Percentiles rank a stretch among this genome's conserved stretches.
phyloP scores from a whole-genome alignment of 257 asterid species.

The Echites panduratus region DNA sequence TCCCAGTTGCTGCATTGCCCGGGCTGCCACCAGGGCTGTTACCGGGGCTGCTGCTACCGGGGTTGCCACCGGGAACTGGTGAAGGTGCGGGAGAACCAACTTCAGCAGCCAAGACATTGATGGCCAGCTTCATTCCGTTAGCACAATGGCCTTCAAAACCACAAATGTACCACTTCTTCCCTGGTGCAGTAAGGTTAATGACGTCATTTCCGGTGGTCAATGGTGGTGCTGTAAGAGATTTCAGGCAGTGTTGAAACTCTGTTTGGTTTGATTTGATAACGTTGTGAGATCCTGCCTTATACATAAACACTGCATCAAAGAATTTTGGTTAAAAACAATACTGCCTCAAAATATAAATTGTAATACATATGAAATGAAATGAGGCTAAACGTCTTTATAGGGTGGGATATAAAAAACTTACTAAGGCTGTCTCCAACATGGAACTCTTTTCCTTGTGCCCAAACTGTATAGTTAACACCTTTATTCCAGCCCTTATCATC shows the following conservation, averaged over 20 bases:
- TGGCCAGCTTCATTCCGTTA: slow-evolving; percentile 16
- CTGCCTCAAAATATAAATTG: too few relatives aligned
- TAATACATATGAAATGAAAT: too few relatives aligned
- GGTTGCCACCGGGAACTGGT: not conserved
- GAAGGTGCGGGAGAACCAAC: slow-evolving; percentile 8
- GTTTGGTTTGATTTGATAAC: slow-evolving; percentile 21
- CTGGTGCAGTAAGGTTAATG: slow-evolving; percentile 6
- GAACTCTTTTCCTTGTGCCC: slow-evolving; percentile 31
- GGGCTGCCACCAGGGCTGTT: not conserved
- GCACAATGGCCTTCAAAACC: slow-evolving; percentile 13
- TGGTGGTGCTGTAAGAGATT: not conserved
- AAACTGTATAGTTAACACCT: slow-evolving; percentile 19
- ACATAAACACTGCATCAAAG: slow-evolving; percentile 21
- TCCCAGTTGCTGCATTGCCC: slow-evolving; percentile 6
- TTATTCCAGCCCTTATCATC: slow-evolving; percentile 40
- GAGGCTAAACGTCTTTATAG: too few relatives aligned
- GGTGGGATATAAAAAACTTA: not conserved
- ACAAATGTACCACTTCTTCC: slow-evolving; percentile 26
- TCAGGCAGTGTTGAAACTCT: slow-evolving; percentile 1
- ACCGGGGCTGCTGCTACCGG: not conserved
- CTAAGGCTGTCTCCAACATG: slow-evolving; percentile 23
- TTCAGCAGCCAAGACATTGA: slow-evolving; percentile 9
- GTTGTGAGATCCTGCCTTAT: slow-evolving; percentile 7
- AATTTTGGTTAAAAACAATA: not conserved
- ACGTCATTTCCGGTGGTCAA: slow-evolving; percentile 15